Base-by-base conservation (phyloP, 2,329 filamentous ascomycete species). In the Colletotrichum truncatum region DNA sequence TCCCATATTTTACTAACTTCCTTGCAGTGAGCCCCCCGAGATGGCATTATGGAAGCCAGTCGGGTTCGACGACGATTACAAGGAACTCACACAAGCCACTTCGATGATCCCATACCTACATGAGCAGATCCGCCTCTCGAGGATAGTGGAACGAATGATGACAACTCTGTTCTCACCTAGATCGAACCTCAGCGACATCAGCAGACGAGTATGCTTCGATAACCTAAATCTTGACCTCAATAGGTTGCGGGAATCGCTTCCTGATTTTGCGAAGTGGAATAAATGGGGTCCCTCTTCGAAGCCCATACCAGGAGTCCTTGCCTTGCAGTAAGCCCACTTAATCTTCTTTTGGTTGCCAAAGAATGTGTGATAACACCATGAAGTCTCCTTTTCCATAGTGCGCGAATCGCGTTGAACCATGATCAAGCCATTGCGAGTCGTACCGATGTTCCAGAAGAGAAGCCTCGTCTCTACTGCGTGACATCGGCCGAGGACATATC, bases 321-420 rank as follows among this genome's bases (percentile, higher is more conserved):
- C 71, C 16, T 53, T 73, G 39, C 70, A 72, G 71, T 73, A 49
- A 43, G 69, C n/a, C n/a, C 45, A 16, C 2, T 18, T 9, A 10
- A 4, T 14, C 41, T n/a, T n/a, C 34, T 16, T 11, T 32, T 0
- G 14, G 9, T 1, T 26, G 3, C 1, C 3, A 4, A 4, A 26
- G 36, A n/a, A 56, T 1, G 12, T 12, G 2, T 12, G 66, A 64
- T 26, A 25, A 36, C 16, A 7, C 3, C n/a, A 14, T n/a, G 8
- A 6, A 62, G 58, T 7, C 46, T 72, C 0, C 38, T 73, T 1
- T 73, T 69, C 21, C 62, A 73, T 48, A 73, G 70, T 48, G 66
- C 69, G 4, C 70, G 71, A 5, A 72, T 73, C 21, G 67, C 68
- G 4, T 60, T 74, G 1, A 71, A 74, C 45, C 68, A 69, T 25